phyloP scores from a whole-genome alignment of 2,329 filamentous ascomycete species.

The Metarhizium rileyi region DNA sequence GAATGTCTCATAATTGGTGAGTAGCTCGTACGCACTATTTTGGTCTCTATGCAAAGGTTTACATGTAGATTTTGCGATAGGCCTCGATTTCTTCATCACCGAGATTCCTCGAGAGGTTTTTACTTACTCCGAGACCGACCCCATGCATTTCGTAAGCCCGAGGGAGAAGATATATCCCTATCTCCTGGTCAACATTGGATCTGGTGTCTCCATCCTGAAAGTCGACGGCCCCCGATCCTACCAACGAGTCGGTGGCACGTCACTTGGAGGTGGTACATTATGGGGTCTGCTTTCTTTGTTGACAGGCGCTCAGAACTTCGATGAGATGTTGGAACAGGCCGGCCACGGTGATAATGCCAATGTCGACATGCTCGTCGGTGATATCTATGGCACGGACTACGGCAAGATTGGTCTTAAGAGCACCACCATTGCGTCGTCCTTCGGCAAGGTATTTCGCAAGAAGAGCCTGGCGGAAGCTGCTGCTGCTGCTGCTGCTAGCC shows the following conservation, averaged over 20 bases:
- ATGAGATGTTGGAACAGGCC: conserved; percentile 91
- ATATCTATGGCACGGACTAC: conserved; percentile 96
- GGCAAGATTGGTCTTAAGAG: conserved; percentile 93
- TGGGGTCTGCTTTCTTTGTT: conserved; percentile 90
- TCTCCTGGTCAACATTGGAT: conserved; percentile 95
- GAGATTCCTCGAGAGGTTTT: conserved; percentile 97
- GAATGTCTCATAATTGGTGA: conserved; percentile 90
- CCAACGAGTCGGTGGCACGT: conserved; percentile 88
- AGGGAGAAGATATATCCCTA: conserved; percentile 86
- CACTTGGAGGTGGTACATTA: conserved; percentile 89
- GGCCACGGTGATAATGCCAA: conserved; percentile 84
- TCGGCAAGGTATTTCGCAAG: conserved; percentile 93
- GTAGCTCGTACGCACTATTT: conserved; percentile 9
- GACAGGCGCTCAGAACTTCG: conserved; percentile 90
- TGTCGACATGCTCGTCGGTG: conserved; percentile 93
- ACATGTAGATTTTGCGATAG: conserved; percentile 30
- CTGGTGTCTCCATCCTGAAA: conserved; percentile 94
- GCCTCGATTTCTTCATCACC: conserved; percentile 96
- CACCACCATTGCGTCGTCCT: conserved; percentile 89
- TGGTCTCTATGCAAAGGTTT: background rate
- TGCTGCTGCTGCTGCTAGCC: conserved; percentile 67
- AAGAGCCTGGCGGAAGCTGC: conserved; percentile 73
- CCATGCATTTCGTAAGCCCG: conserved; percentile 79
- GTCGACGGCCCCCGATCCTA: conserved; percentile 82
- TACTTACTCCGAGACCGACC: conserved; percentile 83